Percentiles rank a stretch among this genome's conserved stretches.
Evolutionary conservation across 352 stramenopile species (phyloP).

Genomic region (Phytophthora pini): DNA sequence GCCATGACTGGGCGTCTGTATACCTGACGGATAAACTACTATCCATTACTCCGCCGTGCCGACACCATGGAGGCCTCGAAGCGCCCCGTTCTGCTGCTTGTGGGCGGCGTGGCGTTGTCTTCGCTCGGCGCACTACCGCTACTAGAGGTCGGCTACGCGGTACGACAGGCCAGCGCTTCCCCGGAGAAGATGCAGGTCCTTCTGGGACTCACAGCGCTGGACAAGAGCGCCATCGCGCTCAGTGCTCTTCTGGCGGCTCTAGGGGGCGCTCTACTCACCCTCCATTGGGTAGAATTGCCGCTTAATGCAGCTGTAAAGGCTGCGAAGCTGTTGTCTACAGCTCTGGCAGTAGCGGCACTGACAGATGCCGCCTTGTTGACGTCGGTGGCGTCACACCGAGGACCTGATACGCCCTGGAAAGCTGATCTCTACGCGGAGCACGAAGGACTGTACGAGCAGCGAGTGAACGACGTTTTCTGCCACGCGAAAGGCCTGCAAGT

Average conservation of each 20-base stretch:
- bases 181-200: constrained; percentile 23
- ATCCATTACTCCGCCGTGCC: constrained; percentile 4
- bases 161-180: constrained; percentile 3
- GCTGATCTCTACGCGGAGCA: constrained; percentile 27
- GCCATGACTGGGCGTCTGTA: constrained; percentile 10
- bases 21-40: not conserved
- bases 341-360: constrained; percentile 19
- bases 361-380: constrained; percentile 26
- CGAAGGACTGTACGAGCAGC: constrained; percentile 42
- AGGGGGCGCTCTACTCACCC: constrained; percentile 29
- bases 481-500: constrained; percentile 52
- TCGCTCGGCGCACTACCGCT: constrained; percentile 40
- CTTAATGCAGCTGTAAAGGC: constrained; percentile 3
- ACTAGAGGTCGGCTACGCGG: constrained; percentile 31
- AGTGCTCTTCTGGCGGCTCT: constrained; percentile 21
- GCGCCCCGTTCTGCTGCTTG: constrained; percentile 21
- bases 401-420: constrained; percentile 39
- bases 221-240: constrained; percentile 35
- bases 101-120: constrained; percentile 30
- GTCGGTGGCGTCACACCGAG: constrained; percentile 17
- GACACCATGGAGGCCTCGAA: constrained; percentile 18
- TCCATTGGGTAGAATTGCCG: constrained; percentile 35
- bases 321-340: constrained; percentile 20
- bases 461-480: constrained; percentile 58
- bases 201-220: constrained; percentile 29